Percentiles rank a stretch among this genome's conserved stretches.
Conservation (phyloP, 495 filamentous ascomycete genomes). For the Pseudoneurospora amorphoporcata region DNA sequence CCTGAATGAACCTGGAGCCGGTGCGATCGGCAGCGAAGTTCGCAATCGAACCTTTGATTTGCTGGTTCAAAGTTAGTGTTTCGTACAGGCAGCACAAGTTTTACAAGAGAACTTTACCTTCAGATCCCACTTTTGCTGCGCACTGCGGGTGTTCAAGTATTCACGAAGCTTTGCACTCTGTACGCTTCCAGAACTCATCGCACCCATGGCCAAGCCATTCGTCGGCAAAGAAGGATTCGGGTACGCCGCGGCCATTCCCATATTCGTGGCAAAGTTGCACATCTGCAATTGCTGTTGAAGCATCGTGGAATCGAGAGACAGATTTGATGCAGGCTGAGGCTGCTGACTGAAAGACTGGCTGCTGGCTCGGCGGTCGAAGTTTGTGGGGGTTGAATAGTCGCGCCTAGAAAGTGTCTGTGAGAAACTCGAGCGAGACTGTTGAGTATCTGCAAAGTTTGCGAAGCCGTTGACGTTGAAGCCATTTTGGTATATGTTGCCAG, state of each 20-base stretch:
- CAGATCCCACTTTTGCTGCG: constrained; percentile 49
- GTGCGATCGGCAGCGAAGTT: constrained; percentile 96
- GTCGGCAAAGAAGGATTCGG: background rate
- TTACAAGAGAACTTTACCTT: constrained; percentile 45
- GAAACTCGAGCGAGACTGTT: background rate
- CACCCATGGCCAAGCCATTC: background rate
- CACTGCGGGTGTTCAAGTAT: constrained; percentile 61
- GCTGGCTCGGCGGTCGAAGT: constrained; percentile 20
- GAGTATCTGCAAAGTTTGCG: background rate
- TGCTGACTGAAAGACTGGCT: constrained; percentile 20
- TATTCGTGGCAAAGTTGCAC: background rate
- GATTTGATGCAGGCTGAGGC: constrained; percentile 11
- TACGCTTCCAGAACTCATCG: constrained; percentile 40
- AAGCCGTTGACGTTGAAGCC: background rate
- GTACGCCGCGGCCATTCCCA: background rate
- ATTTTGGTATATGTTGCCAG: background rate
- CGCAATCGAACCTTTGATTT: constrained; percentile 81
- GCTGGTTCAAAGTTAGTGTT: constrained; percentile 32
- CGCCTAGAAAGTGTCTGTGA: background rate
- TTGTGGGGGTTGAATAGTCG: constrained; percentile 1
- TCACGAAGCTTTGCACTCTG: constrained; percentile 72
- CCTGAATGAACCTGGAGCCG: constrained; percentile 91
- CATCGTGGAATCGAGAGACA: constrained; percentile 7
- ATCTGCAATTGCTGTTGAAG: constrained; percentile 13
- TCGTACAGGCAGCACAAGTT: background rate